These are phyloP conservation scores for Rhynchospora pubera DNA, from an alignment of 176 grass and related monocot genomes.

Conservation along the genomic window DNA sequence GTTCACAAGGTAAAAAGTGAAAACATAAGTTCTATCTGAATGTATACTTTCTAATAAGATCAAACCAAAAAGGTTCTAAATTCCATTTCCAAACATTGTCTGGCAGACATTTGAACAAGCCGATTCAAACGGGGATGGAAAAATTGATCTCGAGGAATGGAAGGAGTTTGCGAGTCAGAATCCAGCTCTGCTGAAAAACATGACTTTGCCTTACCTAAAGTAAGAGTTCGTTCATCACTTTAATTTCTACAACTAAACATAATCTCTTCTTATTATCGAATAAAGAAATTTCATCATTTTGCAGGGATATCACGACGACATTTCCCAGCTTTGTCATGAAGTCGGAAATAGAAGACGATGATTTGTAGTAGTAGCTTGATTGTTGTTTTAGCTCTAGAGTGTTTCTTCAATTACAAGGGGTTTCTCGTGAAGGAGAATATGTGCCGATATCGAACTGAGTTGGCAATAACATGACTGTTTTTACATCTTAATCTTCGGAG, in stretches of 20 bases:
- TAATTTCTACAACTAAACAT: background rate
- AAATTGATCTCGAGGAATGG: conserved; percentile 68
- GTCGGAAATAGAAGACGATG: conserved; percentile 40
- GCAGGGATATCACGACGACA: conserved; percentile 58
- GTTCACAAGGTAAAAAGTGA: conserved; percentile 75
- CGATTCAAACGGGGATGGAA: conserved; percentile 52
- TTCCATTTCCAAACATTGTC: background rate
- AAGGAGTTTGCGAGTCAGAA: conserved; percentile 38
- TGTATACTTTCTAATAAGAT: conserved; percentile 3
- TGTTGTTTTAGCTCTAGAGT: background rate
- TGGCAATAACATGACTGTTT: background rate
- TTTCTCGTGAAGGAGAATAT: background rate
- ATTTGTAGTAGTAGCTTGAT: conserved; percentile 38
- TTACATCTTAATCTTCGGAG: background rate
- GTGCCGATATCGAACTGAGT: background rate
- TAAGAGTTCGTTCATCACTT: conserved; percentile 22
- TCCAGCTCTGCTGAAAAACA: conserved; percentile 61
- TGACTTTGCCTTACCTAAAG: conserved; percentile 74
- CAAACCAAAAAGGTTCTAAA: background rate
- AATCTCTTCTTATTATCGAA: background rate
- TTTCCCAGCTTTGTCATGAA: conserved; percentile 67
- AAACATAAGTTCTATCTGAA: background rate
- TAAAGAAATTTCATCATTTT: background rate
- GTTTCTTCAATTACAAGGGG: background rate
- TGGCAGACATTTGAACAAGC: conserved; percentile 63